These are phyloP conservation scores for Cystobasidium pallidum DNA, from an alignment of 1,284 basidiomycete genomes.

Conservation along the genomic window DNA sequence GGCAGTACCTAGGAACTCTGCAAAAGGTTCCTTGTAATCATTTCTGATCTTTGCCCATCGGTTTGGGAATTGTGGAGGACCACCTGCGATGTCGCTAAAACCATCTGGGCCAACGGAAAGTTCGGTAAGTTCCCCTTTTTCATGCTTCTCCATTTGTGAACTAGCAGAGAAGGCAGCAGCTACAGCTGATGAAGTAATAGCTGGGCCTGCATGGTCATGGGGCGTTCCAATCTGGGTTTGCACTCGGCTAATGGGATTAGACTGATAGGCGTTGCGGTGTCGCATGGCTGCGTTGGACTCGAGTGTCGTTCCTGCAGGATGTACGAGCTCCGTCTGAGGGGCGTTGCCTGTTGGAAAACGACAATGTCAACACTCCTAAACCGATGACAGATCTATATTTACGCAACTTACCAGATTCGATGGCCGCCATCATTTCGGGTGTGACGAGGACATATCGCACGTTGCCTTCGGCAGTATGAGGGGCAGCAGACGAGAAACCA, in stretches of 20 bases:
- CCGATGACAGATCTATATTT: background rate
- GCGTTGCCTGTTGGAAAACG: constrained; percentile 27
- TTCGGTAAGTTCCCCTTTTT: constrained; percentile 23
- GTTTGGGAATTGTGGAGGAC: constrained; percentile 8
- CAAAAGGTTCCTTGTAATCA: constrained; percentile 33
- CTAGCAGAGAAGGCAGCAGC: constrained; percentile 1
- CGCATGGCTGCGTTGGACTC: constrained; percentile 8
- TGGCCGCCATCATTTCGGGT: constrained; percentile 40
- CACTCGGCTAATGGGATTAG: constrained; percentile 8
- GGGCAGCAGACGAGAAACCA: constrained; percentile 39
- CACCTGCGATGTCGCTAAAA: constrained; percentile 10
- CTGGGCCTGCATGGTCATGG: background rate
- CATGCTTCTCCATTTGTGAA: constrained; percentile 29
- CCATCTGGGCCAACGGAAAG: constrained; percentile 2
- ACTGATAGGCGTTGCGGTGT: constrained; percentile 8
- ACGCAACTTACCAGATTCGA: constrained; percentile 31
- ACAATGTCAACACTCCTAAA: background rate
- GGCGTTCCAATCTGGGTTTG: background rate
- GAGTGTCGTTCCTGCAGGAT: constrained; percentile 29
- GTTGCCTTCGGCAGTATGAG: constrained; percentile 30
- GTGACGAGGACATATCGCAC: constrained; percentile 44
- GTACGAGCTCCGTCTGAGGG: constrained; percentile 37
- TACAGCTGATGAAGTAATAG: background rate
- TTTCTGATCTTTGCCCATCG: constrained; percentile 31
- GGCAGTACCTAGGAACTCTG: constrained; percentile 37